A percentile compares a stretch with the other conserved stretches of the same genome.
Evolutionary conservation across 805 yeast species (phyloP).

Genomic region (Wickerhamomyces xylosicus): DNA sequence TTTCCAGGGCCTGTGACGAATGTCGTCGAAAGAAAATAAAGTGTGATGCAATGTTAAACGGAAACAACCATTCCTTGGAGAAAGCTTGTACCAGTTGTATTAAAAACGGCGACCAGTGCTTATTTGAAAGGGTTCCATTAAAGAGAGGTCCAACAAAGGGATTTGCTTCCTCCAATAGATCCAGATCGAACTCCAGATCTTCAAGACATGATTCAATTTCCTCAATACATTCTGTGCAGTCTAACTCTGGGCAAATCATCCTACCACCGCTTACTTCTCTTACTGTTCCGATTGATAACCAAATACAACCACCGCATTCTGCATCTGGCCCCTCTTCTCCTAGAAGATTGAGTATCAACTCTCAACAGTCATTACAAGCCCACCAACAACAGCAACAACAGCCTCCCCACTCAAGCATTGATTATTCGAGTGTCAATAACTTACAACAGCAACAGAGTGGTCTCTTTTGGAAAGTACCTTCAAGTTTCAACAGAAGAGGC

Average conservation of each 20-base stretch:
- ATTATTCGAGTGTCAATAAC: background rate
- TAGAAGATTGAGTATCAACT: conserved; percentile 1
- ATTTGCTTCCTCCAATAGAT: conserved; percentile 20
- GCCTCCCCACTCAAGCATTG: conserved; percentile 1
- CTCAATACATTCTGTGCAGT: background rate
- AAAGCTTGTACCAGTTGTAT: conserved; percentile 53
- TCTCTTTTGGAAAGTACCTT: conserved; percentile 20
- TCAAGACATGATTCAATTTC: conserved; percentile 6
- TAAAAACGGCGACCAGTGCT: conserved; percentile 49
- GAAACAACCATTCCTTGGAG: conserved; percentile 36
- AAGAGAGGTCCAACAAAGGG: conserved; percentile 79
- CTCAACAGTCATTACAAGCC: background rate
- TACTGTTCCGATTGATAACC: conserved; percentile 1
- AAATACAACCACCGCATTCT: too few relatives aligned
- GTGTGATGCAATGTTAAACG: conserved; percentile 52
- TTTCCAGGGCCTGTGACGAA: conserved; percentile 74
- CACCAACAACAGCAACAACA: conserved; percentile 5
- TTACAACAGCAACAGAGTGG: conserved; percentile 13
- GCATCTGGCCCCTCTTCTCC: conserved; percentile 4
- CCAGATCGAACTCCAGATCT: conserved; percentile 5
- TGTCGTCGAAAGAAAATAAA: conserved; percentile 65
- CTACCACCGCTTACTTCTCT: conserved; percentile 13
- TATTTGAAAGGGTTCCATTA: conserved; percentile 61
- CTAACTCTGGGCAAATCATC: conserved; percentile 3
- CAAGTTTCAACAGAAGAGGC: conserved; percentile 17